Conservation (phyloP, 1,284 basidiomycete species). For the Cryptococcus jaspeensis region DNA sequence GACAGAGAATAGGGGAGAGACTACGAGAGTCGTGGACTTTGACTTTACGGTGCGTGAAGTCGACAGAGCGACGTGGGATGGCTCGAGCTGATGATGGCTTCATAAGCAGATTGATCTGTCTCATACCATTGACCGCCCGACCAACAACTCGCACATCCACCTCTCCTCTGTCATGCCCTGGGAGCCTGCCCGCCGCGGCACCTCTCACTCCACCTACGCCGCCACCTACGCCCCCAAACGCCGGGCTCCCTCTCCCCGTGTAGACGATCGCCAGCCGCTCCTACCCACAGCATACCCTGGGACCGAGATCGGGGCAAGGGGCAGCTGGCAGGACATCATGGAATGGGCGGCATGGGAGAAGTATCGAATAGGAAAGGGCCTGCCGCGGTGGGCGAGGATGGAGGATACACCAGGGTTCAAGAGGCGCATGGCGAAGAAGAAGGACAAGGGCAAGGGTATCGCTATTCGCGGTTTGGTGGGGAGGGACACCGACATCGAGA, state of each 20-base stretch:
- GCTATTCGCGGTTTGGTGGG: no score
- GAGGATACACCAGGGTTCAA: slow-evolving; percentile 21
- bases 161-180: slow-evolving; percentile 17
- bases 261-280: no score
- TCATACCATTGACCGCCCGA: slow-evolving; percentile 22
- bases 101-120: slow-evolving; percentile 34
- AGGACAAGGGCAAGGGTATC: slow-evolving; percentile 2
- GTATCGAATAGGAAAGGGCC: slow-evolving; percentile 20
- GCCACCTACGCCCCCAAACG: slow-evolving; percentile 18
- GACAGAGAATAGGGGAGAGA: slow-evolving; percentile 32
- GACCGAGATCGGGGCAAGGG: slow-evolving; percentile 4
- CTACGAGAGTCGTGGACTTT: slow-evolving; percentile 36
- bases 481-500: no score
- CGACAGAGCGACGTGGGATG: no score
- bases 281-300: slow-evolving; percentile 10
- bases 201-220: slow-evolving; percentile 14
- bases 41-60: slow-evolving; percentile 36
- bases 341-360: slow-evolving; percentile 12
- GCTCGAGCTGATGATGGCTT: not conserved
- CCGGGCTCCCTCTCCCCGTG: no score
- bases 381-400: slow-evolving; percentile 25
- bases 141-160: slow-evolving; percentile 32
- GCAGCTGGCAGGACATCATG: not conserved
- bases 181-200: slow-evolving; percentile 20
- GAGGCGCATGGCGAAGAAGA: slow-evolving; percentile 20